Conservation (phyloP, 2,329 filamentous ascomycete species). For the Chalara sp. region DNA sequence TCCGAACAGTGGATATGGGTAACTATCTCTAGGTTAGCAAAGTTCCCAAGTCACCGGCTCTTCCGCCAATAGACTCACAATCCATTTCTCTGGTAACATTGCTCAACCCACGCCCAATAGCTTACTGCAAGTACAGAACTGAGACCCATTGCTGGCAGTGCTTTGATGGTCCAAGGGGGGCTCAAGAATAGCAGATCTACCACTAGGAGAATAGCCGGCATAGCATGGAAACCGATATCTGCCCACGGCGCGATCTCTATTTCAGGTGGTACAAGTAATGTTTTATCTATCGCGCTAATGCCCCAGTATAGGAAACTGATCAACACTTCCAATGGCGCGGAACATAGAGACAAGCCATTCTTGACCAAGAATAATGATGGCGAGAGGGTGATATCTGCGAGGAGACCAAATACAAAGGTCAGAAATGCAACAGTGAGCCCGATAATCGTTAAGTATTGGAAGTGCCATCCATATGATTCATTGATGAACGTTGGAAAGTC, state of each 20-base stretch:
- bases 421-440: constrained; percentile 54
- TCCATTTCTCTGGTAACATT: constrained; percentile 62
- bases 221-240: constrained; percentile 60
- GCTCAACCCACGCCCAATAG: constrained; percentile 75
- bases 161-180: constrained; percentile 63
- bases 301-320: constrained; percentile 71
- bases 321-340: constrained; percentile 63
- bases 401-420: constrained; percentile 54
- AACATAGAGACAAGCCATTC: constrained; percentile 64
- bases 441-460: constrained; percentile 63
- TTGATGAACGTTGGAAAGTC: constrained; percentile 45
- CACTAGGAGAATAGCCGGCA: constrained; percentile 57
- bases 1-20: constrained; percentile 81
- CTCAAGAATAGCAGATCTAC: constrained; percentile 62
- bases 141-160: constrained; percentile 50
- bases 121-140: constrained; percentile 53
- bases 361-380: constrained; percentile 56
- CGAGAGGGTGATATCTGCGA: constrained; percentile 58
- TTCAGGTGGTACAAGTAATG: constrained; percentile 41
- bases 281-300: constrained; percentile 48
- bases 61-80: constrained; percentile 35
- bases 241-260: constrained; percentile 47
- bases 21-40: constrained; percentile 40
- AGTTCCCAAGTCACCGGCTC: constrained; percentile 3
- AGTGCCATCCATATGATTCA: constrained; percentile 48